Evolutionary conservation across 805 yeast genomes (phyloP).

Genomic region (Hanseniaspora clermontiae): DNA sequence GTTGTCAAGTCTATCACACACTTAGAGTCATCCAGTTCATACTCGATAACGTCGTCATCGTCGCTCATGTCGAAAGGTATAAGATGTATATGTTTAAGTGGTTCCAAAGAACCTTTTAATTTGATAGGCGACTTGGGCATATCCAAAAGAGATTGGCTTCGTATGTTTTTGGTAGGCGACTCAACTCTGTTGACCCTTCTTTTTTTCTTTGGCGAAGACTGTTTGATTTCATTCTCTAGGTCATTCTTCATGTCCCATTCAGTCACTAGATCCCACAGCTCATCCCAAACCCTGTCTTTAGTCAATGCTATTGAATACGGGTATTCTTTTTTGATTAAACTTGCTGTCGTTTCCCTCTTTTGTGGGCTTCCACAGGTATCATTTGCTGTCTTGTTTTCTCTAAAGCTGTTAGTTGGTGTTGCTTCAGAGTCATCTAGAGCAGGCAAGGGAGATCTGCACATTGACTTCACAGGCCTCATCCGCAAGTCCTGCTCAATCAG

Average conservation of each 20-base stretch:
- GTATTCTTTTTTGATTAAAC: not conserved
- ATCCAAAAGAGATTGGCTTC: not conserved
- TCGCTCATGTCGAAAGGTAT: not conserved
- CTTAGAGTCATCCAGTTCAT: not conserved
- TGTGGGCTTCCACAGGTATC: not conserved
- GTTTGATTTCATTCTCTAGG: not conserved
- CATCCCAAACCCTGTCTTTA: conserved; percentile 6
- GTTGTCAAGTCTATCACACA: not conserved
- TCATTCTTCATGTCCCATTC: conserved; percentile 3
- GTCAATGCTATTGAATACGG: not conserved
- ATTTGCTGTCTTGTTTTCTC: not conserved
- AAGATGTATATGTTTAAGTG: not conserved
- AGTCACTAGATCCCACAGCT: not conserved
- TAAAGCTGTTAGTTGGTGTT: not conserved
- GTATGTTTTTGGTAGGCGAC: not conserved
- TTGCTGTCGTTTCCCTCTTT: not conserved
- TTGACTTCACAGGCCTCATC: not conserved
- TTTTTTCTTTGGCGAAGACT: not conserved
- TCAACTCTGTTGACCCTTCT: not conserved
- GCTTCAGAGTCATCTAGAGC: not conserved
- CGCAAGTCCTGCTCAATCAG: not conserved
- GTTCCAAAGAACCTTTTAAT: not conserved
- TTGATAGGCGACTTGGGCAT: conserved; percentile 1
- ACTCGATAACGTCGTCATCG: not conserved
- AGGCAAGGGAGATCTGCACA: not conserved